These are phyloP conservation scores for Penicillium angulare DNA, from an alignment of 495 filamentous ascomycete genomes.

Conservation along the genomic window DNA sequence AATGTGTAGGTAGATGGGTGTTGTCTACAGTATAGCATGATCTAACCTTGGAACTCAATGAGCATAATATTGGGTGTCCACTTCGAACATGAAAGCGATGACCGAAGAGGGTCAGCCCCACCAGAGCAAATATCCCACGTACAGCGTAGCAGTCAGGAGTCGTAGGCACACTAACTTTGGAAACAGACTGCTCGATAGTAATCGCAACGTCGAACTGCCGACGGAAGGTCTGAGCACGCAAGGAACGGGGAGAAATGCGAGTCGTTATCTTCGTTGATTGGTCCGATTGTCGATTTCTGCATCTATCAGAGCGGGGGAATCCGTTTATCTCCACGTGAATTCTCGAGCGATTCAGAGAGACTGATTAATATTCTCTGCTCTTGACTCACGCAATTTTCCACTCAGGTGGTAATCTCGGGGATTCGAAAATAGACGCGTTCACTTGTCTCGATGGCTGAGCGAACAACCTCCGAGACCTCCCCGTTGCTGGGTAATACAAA, in stretches of 20 bases:
- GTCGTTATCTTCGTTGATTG: neutral
- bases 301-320: neutral
- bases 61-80: too few species aligned
- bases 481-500: conserved; percentile 38
- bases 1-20: too few species aligned
- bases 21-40: too few species aligned
- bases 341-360: neutral
- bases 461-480: conserved; percentile 37
- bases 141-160: too few species aligned
- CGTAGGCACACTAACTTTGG: too few species aligned
- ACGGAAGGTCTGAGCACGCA: neutral
- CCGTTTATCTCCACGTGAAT: conserved; percentile 3
- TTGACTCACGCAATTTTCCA: neutral
- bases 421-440: neutral
- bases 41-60: too few species aligned
- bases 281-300: neutral
- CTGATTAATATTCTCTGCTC: neutral
- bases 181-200: neutral
- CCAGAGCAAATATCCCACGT: too few species aligned
- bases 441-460: conserved; percentile 24
- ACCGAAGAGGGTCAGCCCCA: too few species aligned
- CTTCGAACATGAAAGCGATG: too few species aligned
- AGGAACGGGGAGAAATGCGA: neutral
- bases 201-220: neutral
- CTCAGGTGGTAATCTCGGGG: neutral